phyloP scores from a whole-genome alignment of 768 basidiomycete genomes.

The Calocera cornea region DNA sequence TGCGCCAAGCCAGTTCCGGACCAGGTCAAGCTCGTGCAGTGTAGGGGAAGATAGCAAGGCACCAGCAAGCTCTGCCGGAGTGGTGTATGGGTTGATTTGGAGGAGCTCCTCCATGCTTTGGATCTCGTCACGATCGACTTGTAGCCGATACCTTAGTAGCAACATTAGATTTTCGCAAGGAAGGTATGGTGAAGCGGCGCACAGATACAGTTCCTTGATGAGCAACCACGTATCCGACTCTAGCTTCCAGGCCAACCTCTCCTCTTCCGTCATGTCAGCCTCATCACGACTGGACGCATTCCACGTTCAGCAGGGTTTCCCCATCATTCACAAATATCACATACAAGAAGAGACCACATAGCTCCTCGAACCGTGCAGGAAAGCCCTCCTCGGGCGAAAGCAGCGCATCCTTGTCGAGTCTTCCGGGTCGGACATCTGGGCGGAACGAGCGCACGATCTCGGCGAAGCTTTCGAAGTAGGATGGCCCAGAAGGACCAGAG shows the following conservation, averaged over 20 bases:
- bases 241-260: conserved; percentile 11
- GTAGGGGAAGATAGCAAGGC: conserved; percentile 54
- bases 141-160: conserved; percentile 30
- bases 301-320: not conserved
- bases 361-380: not conserved
- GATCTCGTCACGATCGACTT: conserved; percentile 46
- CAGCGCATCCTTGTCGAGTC: not conserved
- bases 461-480: not conserved
- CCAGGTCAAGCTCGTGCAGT: conserved; percentile 61
- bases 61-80: conserved; percentile 58
- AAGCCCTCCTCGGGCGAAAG: not conserved
- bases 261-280: not conserved
- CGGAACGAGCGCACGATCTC: conserved; percentile 1
- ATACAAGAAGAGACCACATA: not conserved
- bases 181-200: conserved; percentile 1
- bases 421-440: not conserved
- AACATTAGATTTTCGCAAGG: not conserved
- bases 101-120: conserved; percentile 45
- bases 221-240: conserved; percentile 21
- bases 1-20: conserved; percentile 82
- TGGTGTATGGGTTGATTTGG: conserved; percentile 65
- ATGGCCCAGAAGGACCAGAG: not conserved
- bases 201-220: conserved; percentile 20
- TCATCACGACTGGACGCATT: not conserved
- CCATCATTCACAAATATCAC: not conserved